phyloP scores from a whole-genome alignment of 768 basidiomycete species.

The Agaricus bisporus region DNA sequence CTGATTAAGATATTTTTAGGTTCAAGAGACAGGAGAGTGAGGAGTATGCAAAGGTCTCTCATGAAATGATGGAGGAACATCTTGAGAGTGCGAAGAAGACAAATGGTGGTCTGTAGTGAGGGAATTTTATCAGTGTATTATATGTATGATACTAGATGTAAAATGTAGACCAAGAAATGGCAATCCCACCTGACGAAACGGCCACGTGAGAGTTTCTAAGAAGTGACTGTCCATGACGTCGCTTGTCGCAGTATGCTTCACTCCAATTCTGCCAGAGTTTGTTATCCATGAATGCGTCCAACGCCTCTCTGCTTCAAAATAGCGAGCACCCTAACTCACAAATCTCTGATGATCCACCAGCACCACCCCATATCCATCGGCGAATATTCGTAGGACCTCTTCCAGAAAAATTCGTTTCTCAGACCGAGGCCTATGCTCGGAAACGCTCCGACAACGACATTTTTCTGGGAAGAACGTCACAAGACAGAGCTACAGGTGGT shows the following conservation, averaged over 20 bases:
- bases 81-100: not conserved
- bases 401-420: slow-evolving; percentile 52
- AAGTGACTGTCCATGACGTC: not conserved
- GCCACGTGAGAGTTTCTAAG: not conserved
- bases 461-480: slow-evolving; percentile 14
- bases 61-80: slow-evolving; percentile 34
- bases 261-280: not conserved
- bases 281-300: not conserved
- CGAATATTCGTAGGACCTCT: slow-evolving; percentile 75
- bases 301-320: not conserved
- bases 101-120: not conserved
- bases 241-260: not conserved
- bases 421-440: slow-evolving; percentile 30
- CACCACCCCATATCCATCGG: slow-evolving; percentile 29
- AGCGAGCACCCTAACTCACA: not conserved
- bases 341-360: slow-evolving; percentile 2
- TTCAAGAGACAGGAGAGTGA: slow-evolving; percentile 67
- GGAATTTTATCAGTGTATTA: not conserved
- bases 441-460: slow-evolving; percentile 12
- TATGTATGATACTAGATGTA: not conserved
- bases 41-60: slow-evolving; percentile 56
- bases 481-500: slow-evolving; percentile 23
- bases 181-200: not conserved
- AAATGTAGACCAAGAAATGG: too few relatives aligned
- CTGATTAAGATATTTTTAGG: slow-evolving; percentile 26